phyloP scores from a whole-genome alignment of 257 asterid genomes.

The Solanum pinnatisectum region DNA sequence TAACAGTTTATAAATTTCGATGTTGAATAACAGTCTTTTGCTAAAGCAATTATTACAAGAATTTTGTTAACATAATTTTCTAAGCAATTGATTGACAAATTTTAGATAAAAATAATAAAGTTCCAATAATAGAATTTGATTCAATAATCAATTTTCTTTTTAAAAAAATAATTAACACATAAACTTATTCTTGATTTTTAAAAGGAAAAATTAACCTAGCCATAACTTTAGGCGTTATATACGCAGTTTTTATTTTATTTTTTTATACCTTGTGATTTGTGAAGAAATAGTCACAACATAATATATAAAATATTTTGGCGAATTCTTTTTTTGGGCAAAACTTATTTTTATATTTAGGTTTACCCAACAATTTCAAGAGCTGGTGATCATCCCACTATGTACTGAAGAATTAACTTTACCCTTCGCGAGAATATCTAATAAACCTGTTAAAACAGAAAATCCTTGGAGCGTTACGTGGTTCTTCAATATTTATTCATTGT shows the following conservation, averaged over 20 bases:
- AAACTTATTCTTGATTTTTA: not conserved
- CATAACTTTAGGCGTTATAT: not conserved
- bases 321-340: too few relatives aligned
- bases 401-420: too few relatives aligned
- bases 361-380: too few relatives aligned
- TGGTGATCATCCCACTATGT: too few relatives aligned
- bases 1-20: not conserved
- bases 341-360: too few relatives aligned
- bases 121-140: not conserved
- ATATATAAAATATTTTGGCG: too few relatives aligned
- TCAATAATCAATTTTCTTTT: not conserved
- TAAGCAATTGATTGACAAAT: not conserved
- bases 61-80: not conserved
- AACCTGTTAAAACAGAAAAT: too few relatives aligned
- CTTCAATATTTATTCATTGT: not conserved
- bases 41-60: not conserved
- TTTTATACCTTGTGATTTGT: too few relatives aligned
- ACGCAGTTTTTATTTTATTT: too few relatives aligned
- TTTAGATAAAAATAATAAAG: not conserved
- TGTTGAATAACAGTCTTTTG: not conserved
- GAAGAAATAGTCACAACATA: too few relatives aligned
- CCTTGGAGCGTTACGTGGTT: too few relatives aligned
- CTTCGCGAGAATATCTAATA: too few relatives aligned
- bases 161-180: not conserved
- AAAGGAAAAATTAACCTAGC: not conserved